These are phyloP conservation scores for Trichomonas vaginalis DNA, from an alignment of 208 protist species.

Conservation along the genomic window DNA sequence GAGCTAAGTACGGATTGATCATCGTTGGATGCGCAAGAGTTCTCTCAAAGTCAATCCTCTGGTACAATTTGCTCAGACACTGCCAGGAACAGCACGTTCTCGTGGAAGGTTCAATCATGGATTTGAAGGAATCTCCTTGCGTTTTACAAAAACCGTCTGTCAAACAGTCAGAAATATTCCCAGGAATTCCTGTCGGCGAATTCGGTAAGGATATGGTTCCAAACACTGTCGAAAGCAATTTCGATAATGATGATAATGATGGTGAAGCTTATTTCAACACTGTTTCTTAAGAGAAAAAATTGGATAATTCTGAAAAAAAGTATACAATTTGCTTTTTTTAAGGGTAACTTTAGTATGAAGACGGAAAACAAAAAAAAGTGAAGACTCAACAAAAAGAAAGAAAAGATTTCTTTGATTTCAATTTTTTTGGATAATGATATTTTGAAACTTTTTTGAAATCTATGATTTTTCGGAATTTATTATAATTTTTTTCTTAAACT, in stretches of 20 bases:
- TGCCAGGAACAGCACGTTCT: constrained; percentile 55
- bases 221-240: not conserved
- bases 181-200: not conserved
- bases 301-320: no score
- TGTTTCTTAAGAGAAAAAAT: no score
- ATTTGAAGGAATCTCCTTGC: not conserved
- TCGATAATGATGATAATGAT: not conserved
- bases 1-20: constrained; percentile 75
- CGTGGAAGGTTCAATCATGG: constrained; percentile 54
- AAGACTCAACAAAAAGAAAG: no score
- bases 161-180: not conserved
- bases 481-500: no score
- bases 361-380: no score
- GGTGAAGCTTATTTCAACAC: not conserved
- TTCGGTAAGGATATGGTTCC: not conserved
- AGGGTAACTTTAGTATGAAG: no score
- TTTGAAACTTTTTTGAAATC: no score
- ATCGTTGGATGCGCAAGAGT: constrained; percentile 78
- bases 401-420: no score
- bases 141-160: not conserved
- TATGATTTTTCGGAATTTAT: no score
- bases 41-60: constrained; percentile 52
- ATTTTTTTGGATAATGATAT: no score
- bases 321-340: no score
- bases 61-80: constrained; percentile 64